A percentile compares a stretch with the other conserved stretches of the same genome.
phyloP scores from a whole-genome alignment of 2,329 filamentous ascomycete genomes.

The Bipolaris victoriae region DNA sequence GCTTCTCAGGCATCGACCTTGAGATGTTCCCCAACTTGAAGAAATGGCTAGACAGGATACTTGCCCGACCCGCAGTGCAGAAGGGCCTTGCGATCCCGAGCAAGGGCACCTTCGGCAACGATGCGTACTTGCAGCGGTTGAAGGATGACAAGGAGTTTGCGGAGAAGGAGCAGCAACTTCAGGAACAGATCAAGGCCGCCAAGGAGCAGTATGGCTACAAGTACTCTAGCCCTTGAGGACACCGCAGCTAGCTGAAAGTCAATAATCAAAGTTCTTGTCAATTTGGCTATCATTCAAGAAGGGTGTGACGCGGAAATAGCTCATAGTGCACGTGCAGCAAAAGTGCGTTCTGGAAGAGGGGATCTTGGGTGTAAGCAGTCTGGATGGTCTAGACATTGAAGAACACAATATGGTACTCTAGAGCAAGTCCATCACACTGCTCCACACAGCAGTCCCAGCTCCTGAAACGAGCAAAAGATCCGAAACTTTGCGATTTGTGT shows the following conservation, averaged over 20 bases:
- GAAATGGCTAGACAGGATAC: constrained; percentile 54
- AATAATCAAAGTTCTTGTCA: neutral
- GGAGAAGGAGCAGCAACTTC: constrained; percentile 52
- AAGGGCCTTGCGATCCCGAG: constrained; percentile 48
- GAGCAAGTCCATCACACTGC: neutral
- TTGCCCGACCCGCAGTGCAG: constrained; percentile 52
- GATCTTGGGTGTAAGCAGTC: neutral
- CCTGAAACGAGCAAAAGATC: neutral
- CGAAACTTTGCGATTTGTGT: constrained; percentile 5
- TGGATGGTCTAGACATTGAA: no score
- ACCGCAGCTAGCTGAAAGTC: neutral
- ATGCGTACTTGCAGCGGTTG: constrained; percentile 49
- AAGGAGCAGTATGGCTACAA: constrained; percentile 57
- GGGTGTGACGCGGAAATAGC: neutral
- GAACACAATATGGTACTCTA: neutral
- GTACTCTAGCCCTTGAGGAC: constrained; percentile 46
- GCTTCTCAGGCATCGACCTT: constrained; percentile 52
- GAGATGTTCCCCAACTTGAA: constrained; percentile 52
- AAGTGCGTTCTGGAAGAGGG: neutral
- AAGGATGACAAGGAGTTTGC: constrained; percentile 57
- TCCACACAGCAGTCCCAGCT: neutral
- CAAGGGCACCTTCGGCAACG: constrained; percentile 52
- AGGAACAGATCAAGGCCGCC: constrained; percentile 47
- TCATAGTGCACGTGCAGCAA: neutral
- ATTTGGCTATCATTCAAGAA: neutral